A percentile compares a stretch with the other conserved stretches of the same genome.
Evolutionary conservation across 306 rosid species (phyloP).

Genomic region (Medicago arabica): DNA sequence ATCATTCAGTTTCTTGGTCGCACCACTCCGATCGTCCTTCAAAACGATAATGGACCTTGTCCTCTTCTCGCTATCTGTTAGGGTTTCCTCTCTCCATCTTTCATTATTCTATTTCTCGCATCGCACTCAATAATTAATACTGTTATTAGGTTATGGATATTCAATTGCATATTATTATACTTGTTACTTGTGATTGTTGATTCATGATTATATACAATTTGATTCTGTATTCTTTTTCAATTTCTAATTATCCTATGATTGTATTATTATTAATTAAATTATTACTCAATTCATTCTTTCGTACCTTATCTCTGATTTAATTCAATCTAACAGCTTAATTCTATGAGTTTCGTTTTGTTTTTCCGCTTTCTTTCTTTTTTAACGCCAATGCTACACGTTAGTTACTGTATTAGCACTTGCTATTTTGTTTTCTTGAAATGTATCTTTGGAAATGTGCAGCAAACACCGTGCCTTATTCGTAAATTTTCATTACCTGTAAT

Average conservation of each 20-base stretch:
- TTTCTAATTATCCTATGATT: slow-evolving; percentile 4
- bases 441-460: too few relatives aligned
- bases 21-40: slow-evolving; percentile 86
- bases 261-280: neutral
- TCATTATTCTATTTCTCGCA: neutral
- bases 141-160: slow-evolving; percentile 14
- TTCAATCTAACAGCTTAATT: too few relatives aligned
- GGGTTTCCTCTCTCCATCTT: slow-evolving; percentile 43
- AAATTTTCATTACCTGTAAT: too few relatives aligned
- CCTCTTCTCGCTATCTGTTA: slow-evolving; percentile 99
- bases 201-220: neutral
- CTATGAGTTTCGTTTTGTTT: too few relatives aligned
- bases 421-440: too few relatives aligned
- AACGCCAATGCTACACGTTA: too few relatives aligned
- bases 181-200: too few relatives aligned
- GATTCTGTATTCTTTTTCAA: neutral
- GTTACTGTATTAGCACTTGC: too few relatives aligned
- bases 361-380: too few relatives aligned
- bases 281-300: neutral
- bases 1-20: slow-evolving; percentile 89
- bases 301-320: too few relatives aligned
- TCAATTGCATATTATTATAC: neutral
- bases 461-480: too few relatives aligned
- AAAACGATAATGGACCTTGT: slow-evolving; percentile 99
- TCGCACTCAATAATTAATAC: neutral